phyloP scores from a whole-genome alignment of 768 basidiomycete species.

The Mycena pura region DNA sequence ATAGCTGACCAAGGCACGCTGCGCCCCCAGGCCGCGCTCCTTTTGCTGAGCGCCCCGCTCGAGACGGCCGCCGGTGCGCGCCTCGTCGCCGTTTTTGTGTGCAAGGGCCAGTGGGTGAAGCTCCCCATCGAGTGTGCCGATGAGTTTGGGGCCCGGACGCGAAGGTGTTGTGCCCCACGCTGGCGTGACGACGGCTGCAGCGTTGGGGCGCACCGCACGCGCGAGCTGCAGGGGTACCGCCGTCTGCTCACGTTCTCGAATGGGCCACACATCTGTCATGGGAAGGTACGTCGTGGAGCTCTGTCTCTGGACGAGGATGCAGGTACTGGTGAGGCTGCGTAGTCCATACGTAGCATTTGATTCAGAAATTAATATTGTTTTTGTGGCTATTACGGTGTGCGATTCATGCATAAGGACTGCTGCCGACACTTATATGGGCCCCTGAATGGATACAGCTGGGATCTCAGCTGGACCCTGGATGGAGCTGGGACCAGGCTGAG shows the following conservation, averaged over 20 bases:
- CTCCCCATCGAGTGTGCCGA: constrained; percentile 49
- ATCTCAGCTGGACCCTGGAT: too few relatives aligned
- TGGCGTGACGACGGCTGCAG: constrained; percentile 31
- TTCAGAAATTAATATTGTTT: too few relatives aligned
- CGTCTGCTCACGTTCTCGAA: constrained; percentile 46
- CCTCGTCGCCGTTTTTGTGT: constrained; percentile 40
- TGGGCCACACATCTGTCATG: constrained; percentile 43
- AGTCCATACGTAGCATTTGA: too few relatives aligned
- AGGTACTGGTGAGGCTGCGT: neutral
- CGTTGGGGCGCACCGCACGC: constrained; percentile 20
- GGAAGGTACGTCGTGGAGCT: constrained; percentile 26
- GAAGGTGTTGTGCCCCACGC: constrained; percentile 49
- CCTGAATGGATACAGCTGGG: too few relatives aligned
- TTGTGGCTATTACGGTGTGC: too few relatives aligned
- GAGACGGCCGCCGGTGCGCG: constrained; percentile 30
- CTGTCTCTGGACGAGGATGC: neutral
- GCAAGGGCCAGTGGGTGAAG: constrained; percentile 45
- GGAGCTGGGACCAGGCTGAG: too few relatives aligned
- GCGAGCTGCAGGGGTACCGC: constrained; percentile 40
- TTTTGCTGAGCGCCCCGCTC: constrained; percentile 45
- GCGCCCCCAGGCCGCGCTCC: constrained; percentile 39
- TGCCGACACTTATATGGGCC: too few relatives aligned
- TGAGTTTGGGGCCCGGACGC: constrained; percentile 53
- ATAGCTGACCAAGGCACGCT: neutral
- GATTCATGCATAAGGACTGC: too few relatives aligned